phyloP scores from a whole-genome alignment of 2,329 filamentous ascomycete species.

The Hypoxylon sp. region DNA sequence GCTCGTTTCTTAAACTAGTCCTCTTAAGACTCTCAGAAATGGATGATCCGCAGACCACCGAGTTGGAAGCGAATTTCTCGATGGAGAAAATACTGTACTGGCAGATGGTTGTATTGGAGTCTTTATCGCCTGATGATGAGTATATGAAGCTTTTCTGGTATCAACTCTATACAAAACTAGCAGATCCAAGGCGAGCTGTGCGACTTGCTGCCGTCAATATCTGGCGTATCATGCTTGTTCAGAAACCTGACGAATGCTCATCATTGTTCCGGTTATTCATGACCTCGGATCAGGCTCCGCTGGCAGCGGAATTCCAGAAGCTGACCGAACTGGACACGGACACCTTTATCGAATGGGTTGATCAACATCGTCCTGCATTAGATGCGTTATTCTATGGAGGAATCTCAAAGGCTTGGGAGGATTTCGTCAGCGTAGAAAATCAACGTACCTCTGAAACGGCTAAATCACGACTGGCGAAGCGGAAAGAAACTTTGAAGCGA shows the following conservation, averaged over 20 bases:
- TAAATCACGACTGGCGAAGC: constrained; percentile 77
- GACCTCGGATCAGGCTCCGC: constrained; percentile 76
- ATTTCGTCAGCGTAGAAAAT: constrained; percentile 88
- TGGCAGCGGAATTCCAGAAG: constrained; percentile 84
- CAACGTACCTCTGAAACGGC: constrained; percentile 82
- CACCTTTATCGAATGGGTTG: constrained; percentile 89
- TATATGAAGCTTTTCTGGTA: constrained; percentile 92
- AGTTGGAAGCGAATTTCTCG: constrained; percentile 76
- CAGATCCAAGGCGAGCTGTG: constrained; percentile 77
- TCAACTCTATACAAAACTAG: constrained; percentile 89
- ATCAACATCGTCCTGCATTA: constrained; percentile 82
- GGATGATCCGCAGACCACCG: constrained; percentile 74
- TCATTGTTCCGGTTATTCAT: constrained; percentile 80
- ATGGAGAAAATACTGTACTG: constrained; percentile 93
- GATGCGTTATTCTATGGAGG: constrained; percentile 86
- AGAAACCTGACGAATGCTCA: constrained; percentile 88
- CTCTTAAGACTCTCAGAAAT: constrained; percentile 87
- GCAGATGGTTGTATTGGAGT: constrained; percentile 90
- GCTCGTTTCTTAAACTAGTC: constrained; percentile 83
- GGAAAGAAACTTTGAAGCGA: constrained; percentile 84
- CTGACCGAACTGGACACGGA: constrained; percentile 91
- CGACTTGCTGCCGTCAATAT: constrained; percentile 85
- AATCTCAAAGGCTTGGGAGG: constrained; percentile 87
- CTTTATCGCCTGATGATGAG: constrained; percentile 83
- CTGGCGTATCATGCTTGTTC: constrained; percentile 92